Conservation (phyloP, 1,284 basidiomycete genomes). For the Chalciporus sp. region DNA sequence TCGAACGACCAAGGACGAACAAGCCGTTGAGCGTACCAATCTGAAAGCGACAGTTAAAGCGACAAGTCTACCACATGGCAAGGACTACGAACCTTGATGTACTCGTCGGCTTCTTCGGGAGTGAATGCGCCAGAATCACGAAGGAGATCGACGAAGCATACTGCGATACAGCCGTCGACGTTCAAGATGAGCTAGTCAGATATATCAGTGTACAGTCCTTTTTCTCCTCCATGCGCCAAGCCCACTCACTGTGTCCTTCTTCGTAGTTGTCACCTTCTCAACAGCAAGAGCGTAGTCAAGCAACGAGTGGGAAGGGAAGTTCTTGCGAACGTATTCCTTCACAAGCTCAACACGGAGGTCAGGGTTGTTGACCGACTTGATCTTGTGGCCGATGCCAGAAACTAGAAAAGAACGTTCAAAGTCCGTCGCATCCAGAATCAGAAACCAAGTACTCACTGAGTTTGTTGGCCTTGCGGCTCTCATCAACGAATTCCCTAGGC, state of each 20-base stretch:
- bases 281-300: slow-evolving; percentile 99
- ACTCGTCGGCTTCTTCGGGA: slow-evolving; percentile 95
- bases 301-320: slow-evolving; percentile 92
- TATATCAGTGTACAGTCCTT: slow-evolving; percentile 1
- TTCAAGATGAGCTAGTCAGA: slow-evolving; percentile 77
- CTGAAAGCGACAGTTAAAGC: slow-evolving; percentile 30
- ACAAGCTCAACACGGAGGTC: slow-evolving; percentile 97
- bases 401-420: slow-evolving; percentile 45
- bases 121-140: slow-evolving; percentile 94
- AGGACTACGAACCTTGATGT: slow-evolving; percentile 69
- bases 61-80: background rate
- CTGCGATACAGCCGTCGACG: slow-evolving; percentile 97
- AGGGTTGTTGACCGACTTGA: slow-evolving; percentile 98
- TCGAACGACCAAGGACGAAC: slow-evolving; percentile 96
- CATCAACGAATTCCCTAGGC: slow-evolving; percentile 97
- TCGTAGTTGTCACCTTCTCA: slow-evolving; percentile 96
- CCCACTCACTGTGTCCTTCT: slow-evolving; percentile 88
- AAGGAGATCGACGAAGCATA: slow-evolving; percentile 96
- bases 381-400: slow-evolving; percentile 99
- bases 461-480: slow-evolving; percentile 94
- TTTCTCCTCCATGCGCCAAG: background rate
- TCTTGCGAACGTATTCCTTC: slow-evolving; percentile 94
- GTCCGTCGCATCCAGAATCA: background rate
- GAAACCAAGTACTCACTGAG: slow-evolving; percentile 63
- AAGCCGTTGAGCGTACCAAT: slow-evolving; percentile 94